Evolutionary conservation across 495 filamentous ascomycete genomes (phyloP), one percentile per base, ranked within the genome.

Genomic region (Filosporella fistucella): DNA sequence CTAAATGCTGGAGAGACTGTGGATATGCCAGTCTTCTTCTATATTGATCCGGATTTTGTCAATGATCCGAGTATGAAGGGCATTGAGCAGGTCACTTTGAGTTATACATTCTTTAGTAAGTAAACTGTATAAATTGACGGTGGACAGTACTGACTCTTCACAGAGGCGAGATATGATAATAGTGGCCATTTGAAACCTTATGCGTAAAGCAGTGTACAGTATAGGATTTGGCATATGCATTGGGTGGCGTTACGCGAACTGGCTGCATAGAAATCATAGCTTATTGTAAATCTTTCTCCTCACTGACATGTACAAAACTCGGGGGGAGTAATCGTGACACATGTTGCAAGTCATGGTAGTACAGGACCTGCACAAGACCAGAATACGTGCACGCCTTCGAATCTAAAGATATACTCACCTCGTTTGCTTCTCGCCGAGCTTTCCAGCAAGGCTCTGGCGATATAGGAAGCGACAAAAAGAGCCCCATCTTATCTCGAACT

Each of bases 11-110:
- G 91, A 21, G 94, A 99, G 72, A 89, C 89, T 28, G 94, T 99
- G 42, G 94, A 99, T 70, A 99, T 99, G 94, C 94, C 94, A 2
- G 94, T 99, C 5, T 97, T 99, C 71, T 99, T 99, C 63, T 99
- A 95, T 66, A 86, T 99, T 58, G 94, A 99, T 62, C 94, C 94
- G 5, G 94, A 96, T 55, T 86, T 97, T 69, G 72, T 88, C 35
- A 86, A 87, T 49, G 94, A 99, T 67, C 72, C 91, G 16, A 86
- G 82, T 37, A 97, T 96, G 93, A 84, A 76, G 65, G 86, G 85
- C 0, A 89, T 99, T 56, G 89, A 96, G 67, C 93, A 88, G 18
- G 86, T 99, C 41, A 97, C 93, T 38, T 66, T 99, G 61, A 91
- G 81, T 50, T 99, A 99, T 72, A 99, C 94, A 0, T 99, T 99